A percentile compares a stretch with the other conserved stretches of the same genome.
These are phyloP conservation scores for Phylloporus sp. DNA, from an alignment of 768 basidiomycete species.

Conservation along the genomic window DNA sequence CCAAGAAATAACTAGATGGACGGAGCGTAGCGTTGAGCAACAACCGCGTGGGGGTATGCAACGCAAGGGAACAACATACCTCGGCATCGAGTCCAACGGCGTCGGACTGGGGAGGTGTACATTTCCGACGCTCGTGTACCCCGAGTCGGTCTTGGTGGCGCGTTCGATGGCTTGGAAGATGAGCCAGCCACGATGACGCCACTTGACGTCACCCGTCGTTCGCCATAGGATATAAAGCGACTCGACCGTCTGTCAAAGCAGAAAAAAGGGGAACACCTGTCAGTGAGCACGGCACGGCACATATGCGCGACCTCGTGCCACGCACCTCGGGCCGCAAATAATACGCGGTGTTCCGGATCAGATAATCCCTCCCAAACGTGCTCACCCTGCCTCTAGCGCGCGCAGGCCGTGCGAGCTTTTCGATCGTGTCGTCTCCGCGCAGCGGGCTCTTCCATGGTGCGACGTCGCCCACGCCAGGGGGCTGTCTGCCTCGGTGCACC, in stretches of 20 bases:
- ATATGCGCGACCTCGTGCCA: neutral
- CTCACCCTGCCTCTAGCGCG: constrained; percentile 1
- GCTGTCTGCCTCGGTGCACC: constrained; percentile 7
- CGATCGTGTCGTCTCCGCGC: constrained; percentile 2
- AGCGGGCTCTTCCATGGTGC: constrained; percentile 19
- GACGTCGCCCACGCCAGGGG: constrained; percentile 47
- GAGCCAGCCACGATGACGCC: constrained; percentile 67
- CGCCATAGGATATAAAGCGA: constrained; percentile 69
- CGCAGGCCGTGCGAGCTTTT: neutral
- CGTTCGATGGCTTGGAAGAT: constrained; percentile 64
- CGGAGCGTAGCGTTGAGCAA: too few species aligned
- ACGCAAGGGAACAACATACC: constrained; percentile 31
- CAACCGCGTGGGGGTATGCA: too few species aligned
- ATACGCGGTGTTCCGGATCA: constrained; percentile 41
- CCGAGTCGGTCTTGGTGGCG: constrained; percentile 49
- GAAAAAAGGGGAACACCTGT: neutral
- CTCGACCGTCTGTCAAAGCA: constrained; percentile 56
- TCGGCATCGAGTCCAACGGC: constrained; percentile 60
- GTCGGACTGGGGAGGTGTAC: constrained; percentile 39
- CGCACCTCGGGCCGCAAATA: constrained; percentile 67
- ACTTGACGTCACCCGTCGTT: constrained; percentile 58
- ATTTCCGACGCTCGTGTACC: constrained; percentile 52
- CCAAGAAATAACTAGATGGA: too few species aligned
- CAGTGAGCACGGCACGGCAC: neutral
- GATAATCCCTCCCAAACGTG: constrained; percentile 48